Evolutionary conservation across 176 grass and related monocot species (phyloP), one percentile per base, ranked within the genome.

Genomic region (Phoenix dactylifera): DNA sequence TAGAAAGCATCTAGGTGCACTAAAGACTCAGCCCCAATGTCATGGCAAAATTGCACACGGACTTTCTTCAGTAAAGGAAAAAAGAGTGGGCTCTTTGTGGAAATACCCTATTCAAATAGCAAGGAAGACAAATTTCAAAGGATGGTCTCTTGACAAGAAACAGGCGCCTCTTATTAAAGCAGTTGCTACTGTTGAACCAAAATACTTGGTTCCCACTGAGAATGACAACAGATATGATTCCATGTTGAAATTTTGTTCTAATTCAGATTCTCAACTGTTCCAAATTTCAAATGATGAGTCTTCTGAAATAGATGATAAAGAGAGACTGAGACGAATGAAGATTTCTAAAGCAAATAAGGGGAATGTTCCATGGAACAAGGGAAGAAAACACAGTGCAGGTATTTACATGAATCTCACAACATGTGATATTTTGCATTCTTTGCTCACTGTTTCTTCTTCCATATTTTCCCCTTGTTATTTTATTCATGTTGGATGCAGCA

Each of bases 291-390:
- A 35, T 48, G 70, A 82, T 53, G 55, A 72, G 50, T 55, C 62
- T 14, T 62, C 71, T 17, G 87, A 77, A 54, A 25, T 91, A 24
- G 78, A 83, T 64, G 84, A 83, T 26, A 80, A 75, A 72, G 93
- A 97, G 64, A 83, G 22, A 30, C 66, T 85, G 67, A 88, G 93
- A 83, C 74, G 87, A 30, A 57, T 66, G 64, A 86, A 75, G 63
- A 97, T 97, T 74, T 91, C 83, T 26, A 78, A 72, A 66, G 93
- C 93, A 32, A 97, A 97, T 73, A 91, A 85, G 66, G 87, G 92
- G 23, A 97, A 91, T 73, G 80, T 78, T 62, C 93, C 87, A 28
- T 97, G 93, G 93, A 97, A 97, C 72, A 97, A 91, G 58, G 93
- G 93, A 44, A 85, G 68, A 66, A 91, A 97, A 52, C 93, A 97